Conservation (phyloP, 2,329 filamentous ascomycete genomes). For the Trichoderma sp. region DNA sequence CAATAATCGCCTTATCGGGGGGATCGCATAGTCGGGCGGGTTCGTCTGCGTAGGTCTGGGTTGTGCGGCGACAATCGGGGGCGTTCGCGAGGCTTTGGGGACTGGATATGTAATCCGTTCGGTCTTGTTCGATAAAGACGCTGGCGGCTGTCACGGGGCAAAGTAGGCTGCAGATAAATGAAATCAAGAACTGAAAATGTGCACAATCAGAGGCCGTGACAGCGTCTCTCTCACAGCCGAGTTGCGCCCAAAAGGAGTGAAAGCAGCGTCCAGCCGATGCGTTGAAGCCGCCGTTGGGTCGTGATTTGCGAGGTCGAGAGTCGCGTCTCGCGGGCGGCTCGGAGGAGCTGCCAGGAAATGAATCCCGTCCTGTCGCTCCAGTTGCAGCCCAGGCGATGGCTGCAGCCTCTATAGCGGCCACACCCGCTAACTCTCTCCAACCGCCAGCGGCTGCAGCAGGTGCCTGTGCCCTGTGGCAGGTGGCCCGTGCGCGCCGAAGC, state of each 20-base stretch:
- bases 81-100: constrained; percentile 26
- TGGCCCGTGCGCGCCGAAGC: constrained; percentile 27
- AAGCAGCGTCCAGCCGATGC: not conserved
- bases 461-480: constrained; percentile 17
- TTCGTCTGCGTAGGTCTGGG: constrained; percentile 31
- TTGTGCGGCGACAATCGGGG: constrained; percentile 37
- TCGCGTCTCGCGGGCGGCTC: constrained; percentile 26
- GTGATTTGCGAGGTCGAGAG: constrained; percentile 18
- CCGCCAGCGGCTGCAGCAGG: constrained; percentile 8
- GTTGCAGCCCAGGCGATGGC: not conserved
- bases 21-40: constrained; percentile 40
- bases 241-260: not conserved
- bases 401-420: constrained; percentile 19
- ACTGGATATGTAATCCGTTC: constrained; percentile 21
- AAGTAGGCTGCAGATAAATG: not conserved
- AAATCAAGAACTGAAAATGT: not conserved
- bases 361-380: not conserved
- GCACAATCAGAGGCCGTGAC: not conserved
- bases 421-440: not conserved
- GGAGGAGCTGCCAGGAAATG: constrained; percentile 10
- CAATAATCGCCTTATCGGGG: constrained; percentile 36
- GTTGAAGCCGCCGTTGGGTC: constrained; percentile 9
- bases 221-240: not conserved
- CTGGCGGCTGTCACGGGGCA: not conserved
- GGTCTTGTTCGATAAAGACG: not conserved